Percentiles rank a stretch among this genome's conserved stretches.
These are phyloP conservation scores for Amylostereum areolatum DNA, from an alignment of 1,284 basidiomycete species.

Conservation along the genomic window DNA sequence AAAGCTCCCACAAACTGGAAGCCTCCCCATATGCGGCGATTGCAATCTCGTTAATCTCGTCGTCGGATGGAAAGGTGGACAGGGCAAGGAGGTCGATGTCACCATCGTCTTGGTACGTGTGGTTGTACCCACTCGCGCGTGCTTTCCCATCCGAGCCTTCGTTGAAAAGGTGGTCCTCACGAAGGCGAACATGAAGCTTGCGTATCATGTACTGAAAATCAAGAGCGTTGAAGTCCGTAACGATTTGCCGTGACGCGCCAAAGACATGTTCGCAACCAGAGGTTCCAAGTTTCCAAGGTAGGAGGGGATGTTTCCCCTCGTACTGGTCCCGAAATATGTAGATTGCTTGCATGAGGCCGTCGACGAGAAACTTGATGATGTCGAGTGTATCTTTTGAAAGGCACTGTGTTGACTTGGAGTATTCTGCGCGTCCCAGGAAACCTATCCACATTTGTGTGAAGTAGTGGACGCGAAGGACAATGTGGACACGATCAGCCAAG, in stretches of 20 bases:
- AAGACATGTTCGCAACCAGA: not conserved
- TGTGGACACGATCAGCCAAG: slow-evolving; percentile 22
- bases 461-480: slow-evolving; percentile 25
- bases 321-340: not conserved
- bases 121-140: slow-evolving; percentile 14
- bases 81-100: slow-evolving; percentile 8
- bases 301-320: not conserved
- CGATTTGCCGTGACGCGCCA: not conserved
- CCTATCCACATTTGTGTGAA: slow-evolving; percentile 30
- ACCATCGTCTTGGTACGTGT: slow-evolving; percentile 10
- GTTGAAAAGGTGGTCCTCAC: not conserved
- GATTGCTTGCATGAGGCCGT: not conserved
- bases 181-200: not conserved
- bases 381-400: not conserved
- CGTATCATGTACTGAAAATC: not conserved
- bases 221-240: not conserved
- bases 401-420: slow-evolving; percentile 8
- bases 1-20: not conserved
- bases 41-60: slow-evolving; percentile 3
- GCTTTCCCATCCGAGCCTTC: not conserved
- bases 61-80: slow-evolving; percentile 5
- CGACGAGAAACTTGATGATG: not conserved
- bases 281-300: not conserved
- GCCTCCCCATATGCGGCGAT: slow-evolving; percentile 11
- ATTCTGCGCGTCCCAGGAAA: slow-evolving; percentile 19